These are phyloP conservation scores for Secale cereale DNA, from an alignment of 176 grass and related monocot species.

Conservation along the genomic window DNA sequence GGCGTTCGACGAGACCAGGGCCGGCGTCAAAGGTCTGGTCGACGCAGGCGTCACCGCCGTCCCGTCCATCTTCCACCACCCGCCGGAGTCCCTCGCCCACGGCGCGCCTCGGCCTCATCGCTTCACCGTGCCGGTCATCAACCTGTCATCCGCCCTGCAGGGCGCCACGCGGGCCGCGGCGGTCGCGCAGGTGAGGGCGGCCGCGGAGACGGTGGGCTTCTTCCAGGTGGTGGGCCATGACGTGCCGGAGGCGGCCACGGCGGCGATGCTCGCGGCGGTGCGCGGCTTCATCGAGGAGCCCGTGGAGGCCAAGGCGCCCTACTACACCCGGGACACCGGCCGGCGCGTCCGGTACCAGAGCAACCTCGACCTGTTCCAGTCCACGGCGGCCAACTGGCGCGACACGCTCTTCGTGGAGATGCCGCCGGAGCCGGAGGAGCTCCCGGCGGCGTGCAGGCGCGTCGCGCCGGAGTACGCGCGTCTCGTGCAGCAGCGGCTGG, in stretches of 20 bases:
- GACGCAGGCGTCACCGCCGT: background rate
- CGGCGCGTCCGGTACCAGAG: background rate
- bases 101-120: background rate
- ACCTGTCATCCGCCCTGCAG: background rate
- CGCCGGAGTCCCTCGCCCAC: background rate
- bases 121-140: constrained; percentile 8
- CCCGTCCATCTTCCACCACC: constrained; percentile 8
- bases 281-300: background rate
- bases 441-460: background rate
- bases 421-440: background rate
- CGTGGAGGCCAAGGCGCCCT: background rate
- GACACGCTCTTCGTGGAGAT: constrained; percentile 9
- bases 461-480: background rate
- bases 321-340: background rate
- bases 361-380: constrained; percentile 11
- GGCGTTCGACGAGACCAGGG: background rate
- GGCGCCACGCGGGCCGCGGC: background rate
- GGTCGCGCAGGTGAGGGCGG: background rate
- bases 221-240: constrained; percentile 4
- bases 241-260: background rate
- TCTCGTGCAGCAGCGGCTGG: background rate
- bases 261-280: background rate
- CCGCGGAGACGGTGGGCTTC: background rate
- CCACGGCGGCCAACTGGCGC: background rate
- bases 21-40: background rate